A percentile compares a stretch with the other conserved stretches of the same genome.
Conservation (phyloP, 306 rosid genomes). For the Senna tora region DNA sequence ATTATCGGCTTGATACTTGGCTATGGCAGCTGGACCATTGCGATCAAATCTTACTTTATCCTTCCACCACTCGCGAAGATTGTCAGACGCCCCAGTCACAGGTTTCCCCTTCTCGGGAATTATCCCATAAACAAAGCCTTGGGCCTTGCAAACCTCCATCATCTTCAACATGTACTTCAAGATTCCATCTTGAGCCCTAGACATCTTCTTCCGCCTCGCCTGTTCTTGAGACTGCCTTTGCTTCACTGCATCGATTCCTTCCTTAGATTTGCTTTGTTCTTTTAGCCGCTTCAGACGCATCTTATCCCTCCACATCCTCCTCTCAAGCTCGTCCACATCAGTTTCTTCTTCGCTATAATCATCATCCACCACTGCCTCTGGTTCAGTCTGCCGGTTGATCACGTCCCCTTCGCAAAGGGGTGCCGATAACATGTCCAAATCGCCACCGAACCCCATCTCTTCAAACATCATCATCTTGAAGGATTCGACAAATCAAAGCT, state of each 20-base stretch:
- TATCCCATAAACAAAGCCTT: conserved; percentile 86
- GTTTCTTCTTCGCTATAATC: conserved; percentile 71
- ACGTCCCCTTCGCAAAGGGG: conserved; percentile 52
- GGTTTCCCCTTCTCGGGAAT: conserved; percentile 87
- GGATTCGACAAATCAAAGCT: conserved; percentile 11
- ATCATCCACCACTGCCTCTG: conserved; percentile 61
- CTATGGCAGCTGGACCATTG: conserved; percentile 81
- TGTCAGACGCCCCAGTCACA: conserved; percentile 79
- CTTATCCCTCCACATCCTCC: conserved; percentile 76
- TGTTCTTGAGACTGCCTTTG: conserved; percentile 82
- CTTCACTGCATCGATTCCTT: conserved; percentile 58
- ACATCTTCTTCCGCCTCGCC: conserved; percentile 90
- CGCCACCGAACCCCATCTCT: conserved; percentile 61
- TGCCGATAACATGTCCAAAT: conserved; percentile 58
- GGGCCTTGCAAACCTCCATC: conserved; percentile 91
- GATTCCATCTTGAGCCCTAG: conserved; percentile 86
- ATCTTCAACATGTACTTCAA: conserved; percentile 83
- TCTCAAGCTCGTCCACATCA: conserved; percentile 73
- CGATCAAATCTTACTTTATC: conserved; percentile 84
- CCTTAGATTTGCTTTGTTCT: conserved; percentile 64
- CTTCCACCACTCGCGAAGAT: conserved; percentile 92
- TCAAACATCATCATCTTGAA: conserved; percentile 63
- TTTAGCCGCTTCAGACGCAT: conserved; percentile 63
- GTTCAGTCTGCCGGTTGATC: conserved; percentile 48
- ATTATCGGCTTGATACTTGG: conserved; percentile 71